phyloP scores from a whole-genome alignment of 208 protist species.

The Leishmania turanica region DNA sequence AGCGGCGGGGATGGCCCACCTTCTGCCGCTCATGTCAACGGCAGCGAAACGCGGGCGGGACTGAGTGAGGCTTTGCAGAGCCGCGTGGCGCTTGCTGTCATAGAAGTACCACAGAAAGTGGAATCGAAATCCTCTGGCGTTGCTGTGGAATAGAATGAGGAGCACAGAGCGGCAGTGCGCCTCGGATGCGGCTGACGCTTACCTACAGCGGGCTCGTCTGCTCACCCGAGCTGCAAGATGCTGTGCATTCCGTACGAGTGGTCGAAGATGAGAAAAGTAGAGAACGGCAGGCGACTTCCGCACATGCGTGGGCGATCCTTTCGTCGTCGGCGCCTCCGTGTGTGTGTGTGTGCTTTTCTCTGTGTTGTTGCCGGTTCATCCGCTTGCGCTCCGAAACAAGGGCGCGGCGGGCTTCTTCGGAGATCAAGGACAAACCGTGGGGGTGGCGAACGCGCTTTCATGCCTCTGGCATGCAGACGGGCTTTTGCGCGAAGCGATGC shows the following conservation, averaged over 20 bases:
- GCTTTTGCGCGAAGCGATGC: background rate
- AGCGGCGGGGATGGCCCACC: slow-evolving; percentile 72
- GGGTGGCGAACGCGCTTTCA: background rate
- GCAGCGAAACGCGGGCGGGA: slow-evolving; percentile 51
- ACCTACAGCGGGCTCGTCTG: background rate
- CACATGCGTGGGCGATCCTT: background rate
- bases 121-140: background rate
- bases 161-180: background rate
- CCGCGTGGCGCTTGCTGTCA: background rate
- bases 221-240: background rate
- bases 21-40: slow-evolving; percentile 57
- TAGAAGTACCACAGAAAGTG: background rate
- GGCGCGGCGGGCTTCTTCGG: background rate
- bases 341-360: background rate
- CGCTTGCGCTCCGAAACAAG: too few relatives aligned
- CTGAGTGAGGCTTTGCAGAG: background rate
- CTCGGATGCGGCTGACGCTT: too few relatives aligned
- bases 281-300: background rate
- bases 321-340: too few relatives aligned
- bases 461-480: background rate
- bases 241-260: background rate
- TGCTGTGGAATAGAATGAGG: background rate
- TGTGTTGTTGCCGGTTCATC: background rate
- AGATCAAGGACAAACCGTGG: background rate
- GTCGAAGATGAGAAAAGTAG: background rate